Percentiles rank a stretch among this genome's conserved stretches.
phyloP scores from a whole-genome alignment of 768 basidiomycete genomes.

The Agaricus sinodeliciosus region DNA sequence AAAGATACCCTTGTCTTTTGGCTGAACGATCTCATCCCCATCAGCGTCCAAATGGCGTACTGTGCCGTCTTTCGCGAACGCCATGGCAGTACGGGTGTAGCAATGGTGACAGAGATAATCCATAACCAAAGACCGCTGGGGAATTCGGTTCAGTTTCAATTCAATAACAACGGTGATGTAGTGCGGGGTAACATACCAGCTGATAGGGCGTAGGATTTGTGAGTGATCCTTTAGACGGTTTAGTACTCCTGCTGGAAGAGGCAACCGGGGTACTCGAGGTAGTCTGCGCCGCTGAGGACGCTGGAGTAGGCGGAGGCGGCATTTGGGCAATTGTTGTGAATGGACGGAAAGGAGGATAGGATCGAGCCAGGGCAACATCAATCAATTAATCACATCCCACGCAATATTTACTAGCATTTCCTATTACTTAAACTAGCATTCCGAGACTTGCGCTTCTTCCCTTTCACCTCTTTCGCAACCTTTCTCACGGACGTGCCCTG shows the following conservation, averaged over 20 bases:
- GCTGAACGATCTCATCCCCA: conserved; percentile 53
- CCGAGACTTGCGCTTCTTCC: conserved; percentile 6
- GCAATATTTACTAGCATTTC: not conserved
- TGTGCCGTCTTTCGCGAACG: conserved; percentile 58
- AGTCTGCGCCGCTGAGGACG: not conserved
- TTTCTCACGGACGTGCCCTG: conserved; percentile 1
- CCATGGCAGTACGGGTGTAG: conserved; percentile 63
- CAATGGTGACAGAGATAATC: conserved; percentile 74
- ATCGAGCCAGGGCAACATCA: conserved; percentile 3
- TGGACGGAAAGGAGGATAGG: not conserved
- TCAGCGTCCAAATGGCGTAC: conserved; percentile 61
- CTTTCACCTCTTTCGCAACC: not conserved
- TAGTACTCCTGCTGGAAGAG: not conserved
- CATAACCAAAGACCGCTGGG: conserved; percentile 60
- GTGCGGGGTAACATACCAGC: conserved; percentile 27
- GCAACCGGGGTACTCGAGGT: not conserved
- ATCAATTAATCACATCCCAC: not conserved
- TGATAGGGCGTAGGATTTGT: conserved; percentile 34
- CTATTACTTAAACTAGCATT: not conserved
- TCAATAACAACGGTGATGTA: not conserved
- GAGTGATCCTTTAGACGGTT: conserved; percentile 13
- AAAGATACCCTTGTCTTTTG: conserved; percentile 15
- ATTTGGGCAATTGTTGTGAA: not conserved
- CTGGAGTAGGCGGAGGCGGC: not conserved
- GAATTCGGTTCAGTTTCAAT: conserved; percentile 1